Base-by-base conservation (phyloP, 2,329 filamentous ascomycete species). In the Aureobasidium mangrovei region DNA sequence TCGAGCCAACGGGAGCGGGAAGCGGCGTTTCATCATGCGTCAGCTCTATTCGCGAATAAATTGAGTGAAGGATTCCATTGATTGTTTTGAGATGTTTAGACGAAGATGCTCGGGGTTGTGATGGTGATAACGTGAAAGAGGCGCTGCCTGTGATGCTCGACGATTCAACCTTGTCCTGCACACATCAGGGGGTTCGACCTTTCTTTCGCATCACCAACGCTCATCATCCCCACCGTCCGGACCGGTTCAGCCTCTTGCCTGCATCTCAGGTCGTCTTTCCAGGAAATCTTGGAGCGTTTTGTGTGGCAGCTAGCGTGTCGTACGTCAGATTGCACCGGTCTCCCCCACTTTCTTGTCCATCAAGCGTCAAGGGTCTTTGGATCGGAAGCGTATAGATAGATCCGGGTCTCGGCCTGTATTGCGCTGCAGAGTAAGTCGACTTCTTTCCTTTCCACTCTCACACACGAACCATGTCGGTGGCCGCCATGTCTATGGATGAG, bases 21-120 rank as follows among this genome's bases (percentile, higher is more conserved):
- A 31, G 36, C 39, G n/a, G 49, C 29, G 49, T 53, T 53, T 53
- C 49, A 44, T 36, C 27, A 36, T 24, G 12, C 26, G 27, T 44
- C 49, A 53, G 49, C 49, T 40, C 40, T 53, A 53, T 44, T 32
- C 40, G 40, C 32, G 36, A 42, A 52, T 41, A 41, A 42, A 52
- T 52, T 41, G 47, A 42, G 9, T 52, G 29, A 29, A 26, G 47
- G 18, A n/a, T 35, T 18, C 18, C 18, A 29, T 33, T 35, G 31
- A 18, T 10, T n/a, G 8, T 28, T 32, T 51, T 35, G 39, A 40
- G 36, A 40, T 28, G 39, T 42, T 52, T 52, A 41, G 38, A 52
- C 27, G 40, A 12, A 26, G 29, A 24, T 53, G 39, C 36, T 53
- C 28, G 27, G 32, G 40, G 26, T 31, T 24, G 32, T n/a, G 49